Base-by-base conservation (phyloP, 768 basidiomycete species). In the Chiua virens region DNA sequence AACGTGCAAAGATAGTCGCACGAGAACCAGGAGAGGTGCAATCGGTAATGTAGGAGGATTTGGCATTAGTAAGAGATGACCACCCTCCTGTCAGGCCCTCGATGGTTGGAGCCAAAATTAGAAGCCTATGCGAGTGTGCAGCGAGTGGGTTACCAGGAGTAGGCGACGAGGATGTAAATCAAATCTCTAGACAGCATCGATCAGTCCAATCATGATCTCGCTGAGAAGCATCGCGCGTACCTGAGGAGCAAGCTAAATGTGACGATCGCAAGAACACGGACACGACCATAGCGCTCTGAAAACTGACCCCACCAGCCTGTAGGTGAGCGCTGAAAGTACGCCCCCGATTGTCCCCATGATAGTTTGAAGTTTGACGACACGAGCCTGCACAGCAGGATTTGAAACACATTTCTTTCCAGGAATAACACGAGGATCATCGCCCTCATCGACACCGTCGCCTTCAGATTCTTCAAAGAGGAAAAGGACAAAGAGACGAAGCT, bases 231-330 rank as follows among this genome's bases (percentile, higher is more conserved):
- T 72, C 70, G 61, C 51, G 72, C 83, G 50, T 61, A 91, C 92
- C 86, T 88, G 56, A 81, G 68, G 47, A 91, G 75, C 2, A 92
- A 76, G 15, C 93, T 91, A 18, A 83, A 54, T 7, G 87, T 75
- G 34, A 86, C 79, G 17, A 82, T 66, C 2, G 80, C 79, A 49
- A 95, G 79, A 39, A 95, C 80, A 22, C 79, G 79, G 42, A 86
- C 92, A 30, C 93, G 79, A 11, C 93, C 93, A 55, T 84, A 72
- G 9, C 75, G 70, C 65, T 95, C 92, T 8, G 89, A 85, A 38
- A 85, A 80, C 43, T 82, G 79, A 46, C 89, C 89, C 93, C 93
- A 97, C 72, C 86, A 89, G 0, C 88, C 90, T 0, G 91, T 91
- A n/a, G 7, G 88, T 89, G 42, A 91, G 71, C 1, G 90, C 89